Percentiles rank a stretch among this genome's conserved stretches.
These are phyloP conservation scores for Fusarium sp. DNA, from an alignment of 2,329 filamentous ascomycete genomes.

Conservation along the genomic window DNA sequence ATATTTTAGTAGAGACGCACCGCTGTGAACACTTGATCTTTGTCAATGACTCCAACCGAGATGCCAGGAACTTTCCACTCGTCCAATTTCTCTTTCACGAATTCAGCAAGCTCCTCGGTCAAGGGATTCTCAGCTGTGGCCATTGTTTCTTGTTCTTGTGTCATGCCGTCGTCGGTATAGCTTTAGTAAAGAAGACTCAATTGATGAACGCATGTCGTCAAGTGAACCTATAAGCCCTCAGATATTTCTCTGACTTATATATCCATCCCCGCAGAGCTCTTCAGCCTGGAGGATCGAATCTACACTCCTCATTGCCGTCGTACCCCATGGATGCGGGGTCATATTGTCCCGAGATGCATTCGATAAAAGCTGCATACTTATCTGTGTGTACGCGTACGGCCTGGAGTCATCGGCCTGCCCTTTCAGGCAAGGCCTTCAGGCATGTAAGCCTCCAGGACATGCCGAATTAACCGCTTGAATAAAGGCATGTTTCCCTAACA, in stretches of 20 bases:
- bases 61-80: conserved; percentile 46
- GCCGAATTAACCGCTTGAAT: background rate
- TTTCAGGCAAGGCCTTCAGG: background rate
- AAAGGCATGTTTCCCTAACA: background rate
- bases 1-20: conserved; percentile 17
- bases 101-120: conserved; percentile 1
- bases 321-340: background rate
- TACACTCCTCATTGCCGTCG: background rate
- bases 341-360: background rate
- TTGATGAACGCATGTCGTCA: background rate
- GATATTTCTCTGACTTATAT: background rate
- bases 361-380: background rate
- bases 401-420: background rate
- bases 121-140: background rate
- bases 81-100: conserved; percentile 25
- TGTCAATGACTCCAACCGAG: conserved; percentile 45
- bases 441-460: background rate
- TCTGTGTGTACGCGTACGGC: background rate
- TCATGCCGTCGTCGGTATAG: background rate
- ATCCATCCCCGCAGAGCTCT: background rate
- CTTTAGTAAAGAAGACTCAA: background rate
- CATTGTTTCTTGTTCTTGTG: background rate
- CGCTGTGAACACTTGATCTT: conserved; percentile 39
- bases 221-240: background rate
- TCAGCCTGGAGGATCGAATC: background rate